Base-by-base conservation (phyloP, 768 basidiomycete genomes). In the Terana coerulea region DNA sequence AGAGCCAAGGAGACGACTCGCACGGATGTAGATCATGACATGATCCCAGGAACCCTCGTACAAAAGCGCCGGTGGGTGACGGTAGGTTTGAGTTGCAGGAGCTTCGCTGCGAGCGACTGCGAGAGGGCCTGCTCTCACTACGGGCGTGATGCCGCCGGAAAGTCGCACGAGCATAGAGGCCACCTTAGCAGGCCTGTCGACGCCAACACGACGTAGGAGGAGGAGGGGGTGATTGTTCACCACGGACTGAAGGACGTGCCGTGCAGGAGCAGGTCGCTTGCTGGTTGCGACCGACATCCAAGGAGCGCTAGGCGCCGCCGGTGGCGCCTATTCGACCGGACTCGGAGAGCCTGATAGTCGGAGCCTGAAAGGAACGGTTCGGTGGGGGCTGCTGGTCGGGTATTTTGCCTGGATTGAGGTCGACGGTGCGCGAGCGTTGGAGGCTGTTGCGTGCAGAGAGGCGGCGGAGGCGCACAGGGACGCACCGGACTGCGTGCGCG, bases 401-500 rank as follows among this genome's bases (percentile, higher is more conserved):
- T 12, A 25, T 44, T 26, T 51, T 36, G 24, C 12, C 51, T 21
- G 39, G 22, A 44, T 29, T 14, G 29, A n/a, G 30, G 34, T 22
- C 22, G 30, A 33, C 29, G 26, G 7, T 19, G 19, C 31, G 15
- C 26, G 29, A 36, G 24, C 28, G 25, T 34, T 17, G n/a, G 7
- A 39, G 35, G 34, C 30, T n/a, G 47, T 15, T 22, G 33, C 28
- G 8, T 14, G 34, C 51, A 40, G 51, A 17, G 35, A 33, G 40
- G 11, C 26, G 9, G n/a, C 21, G 14, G 24, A 30, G 17, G 30
- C 44, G 47, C 46, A 49, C 52, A 53, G 52, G 46, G 42, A 12
- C n/a, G 31, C 35, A 53, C 52, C 9, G 52, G 46, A 28, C 29
- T 37, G 36, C 47, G 33, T 49, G 35, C 25, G 47, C 47, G 26